Evolutionary conservation across 305 asterid genomes (phyloP).

Genomic region (Solanum aculeatissimum): DNA sequence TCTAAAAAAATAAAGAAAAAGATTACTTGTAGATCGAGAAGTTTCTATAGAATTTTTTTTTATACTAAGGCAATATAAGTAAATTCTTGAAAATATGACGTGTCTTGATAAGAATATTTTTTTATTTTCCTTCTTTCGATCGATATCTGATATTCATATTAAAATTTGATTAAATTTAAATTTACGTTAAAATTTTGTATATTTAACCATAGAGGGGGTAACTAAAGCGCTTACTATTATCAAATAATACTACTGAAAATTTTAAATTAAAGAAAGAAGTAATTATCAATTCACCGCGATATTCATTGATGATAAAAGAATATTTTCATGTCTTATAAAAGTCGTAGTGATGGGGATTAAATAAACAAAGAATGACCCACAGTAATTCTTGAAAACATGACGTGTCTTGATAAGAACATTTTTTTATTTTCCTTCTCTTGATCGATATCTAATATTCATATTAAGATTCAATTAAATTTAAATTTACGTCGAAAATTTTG

Average conservation of each 20-base stretch:
- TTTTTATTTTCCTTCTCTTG: not conserved
- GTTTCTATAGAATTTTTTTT: not conserved
- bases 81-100: constrained; percentile 1
- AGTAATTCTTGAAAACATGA: not conserved
- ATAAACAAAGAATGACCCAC: no score
- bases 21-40: not conserved
- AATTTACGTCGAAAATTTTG: no score
- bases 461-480: no score
- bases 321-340: not conserved
- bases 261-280: no score
- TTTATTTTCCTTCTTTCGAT: not conserved
- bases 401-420: constrained; percentile 8
- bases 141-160: not conserved
- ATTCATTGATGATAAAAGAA: not conserved
- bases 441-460: accelerated
- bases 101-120: constrained; percentile 7
- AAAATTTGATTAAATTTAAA: not conserved
- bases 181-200: accelerated
- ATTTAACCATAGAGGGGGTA: accelerated
- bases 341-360: not conserved
- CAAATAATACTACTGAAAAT: no score
- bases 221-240: no score
- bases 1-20: not conserved
- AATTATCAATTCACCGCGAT: not conserved
- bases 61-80: not conserved